Conservation (phyloP, 352 stramenopile species). For the Globisporangium paddicum region DNA sequence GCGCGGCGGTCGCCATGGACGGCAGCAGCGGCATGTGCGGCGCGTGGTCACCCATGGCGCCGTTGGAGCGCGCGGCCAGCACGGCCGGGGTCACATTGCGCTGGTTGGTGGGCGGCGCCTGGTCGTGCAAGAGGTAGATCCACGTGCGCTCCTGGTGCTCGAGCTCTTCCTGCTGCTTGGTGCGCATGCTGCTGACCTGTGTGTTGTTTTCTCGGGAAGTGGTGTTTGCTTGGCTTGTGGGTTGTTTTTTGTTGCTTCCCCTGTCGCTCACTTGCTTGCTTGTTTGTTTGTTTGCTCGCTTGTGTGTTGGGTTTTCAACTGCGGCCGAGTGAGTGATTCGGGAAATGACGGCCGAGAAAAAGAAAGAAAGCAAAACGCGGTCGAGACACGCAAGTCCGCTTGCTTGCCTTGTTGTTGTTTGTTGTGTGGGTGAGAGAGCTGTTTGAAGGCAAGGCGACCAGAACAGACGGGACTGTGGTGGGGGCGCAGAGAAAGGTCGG, state of each 20-base stretch:
- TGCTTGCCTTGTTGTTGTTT: not conserved
- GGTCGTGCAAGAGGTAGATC: constrained; percentile 19
- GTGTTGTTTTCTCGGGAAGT: no score
- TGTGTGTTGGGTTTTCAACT: not conserved
- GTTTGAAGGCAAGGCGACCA: constrained; percentile 6
- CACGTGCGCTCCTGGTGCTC: constrained; percentile 15
- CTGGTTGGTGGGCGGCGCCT: constrained; percentile 7
- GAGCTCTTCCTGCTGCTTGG: constrained; percentile 14
- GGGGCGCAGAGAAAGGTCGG: no score
- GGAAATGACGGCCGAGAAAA: constrained; percentile 9
- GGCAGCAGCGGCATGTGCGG: constrained; percentile 8
- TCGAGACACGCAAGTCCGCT: not conserved
- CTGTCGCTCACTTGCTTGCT: not conserved
- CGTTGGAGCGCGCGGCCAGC: constrained; percentile 10
- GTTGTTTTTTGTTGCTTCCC: not conserved
- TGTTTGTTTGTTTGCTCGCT: not conserved
- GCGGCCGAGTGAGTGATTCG: constrained; percentile 7
- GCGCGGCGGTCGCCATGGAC: constrained; percentile 5
- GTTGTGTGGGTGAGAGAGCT: constrained; percentile 3
- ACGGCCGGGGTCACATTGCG: constrained; percentile 13
- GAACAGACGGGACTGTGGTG: constrained; percentile 4
- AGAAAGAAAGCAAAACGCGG: constrained; percentile 5
- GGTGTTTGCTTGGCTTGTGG: no score
- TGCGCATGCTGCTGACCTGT: constrained; percentile 15
- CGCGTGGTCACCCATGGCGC: constrained; percentile 8